A percentile compares a stretch with the other conserved stretches of the same genome.
Evolutionary conservation across 2,329 filamentous ascomycete genomes (phyloP).

Genomic region (Colletotrichum lentis): DNA sequence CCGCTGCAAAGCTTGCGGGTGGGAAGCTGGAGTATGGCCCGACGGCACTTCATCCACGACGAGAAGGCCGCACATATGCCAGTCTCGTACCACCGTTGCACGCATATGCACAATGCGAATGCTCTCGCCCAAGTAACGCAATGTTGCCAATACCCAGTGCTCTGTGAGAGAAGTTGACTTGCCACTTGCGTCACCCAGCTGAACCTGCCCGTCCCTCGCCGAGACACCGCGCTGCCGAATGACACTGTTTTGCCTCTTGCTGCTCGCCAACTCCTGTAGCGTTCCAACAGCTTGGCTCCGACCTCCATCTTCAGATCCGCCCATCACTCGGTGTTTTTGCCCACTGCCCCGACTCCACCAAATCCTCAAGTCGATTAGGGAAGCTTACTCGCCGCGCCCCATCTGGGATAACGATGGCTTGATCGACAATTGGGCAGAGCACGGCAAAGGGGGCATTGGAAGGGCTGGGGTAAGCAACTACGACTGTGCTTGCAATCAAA

Average conservation of each 20-base stretch:
- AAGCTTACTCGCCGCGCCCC: conserved; percentile 10
- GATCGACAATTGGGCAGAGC: conserved; percentile 33
- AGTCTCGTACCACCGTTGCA: conserved; percentile 20
- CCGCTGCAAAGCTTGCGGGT: conserved; percentile 21
- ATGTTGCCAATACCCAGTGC: background rate
- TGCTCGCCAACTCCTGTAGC: background rate
- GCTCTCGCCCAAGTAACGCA: background rate
- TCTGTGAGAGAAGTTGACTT: background rate
- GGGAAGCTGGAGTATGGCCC: conserved; percentile 3
- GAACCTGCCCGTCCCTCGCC: conserved; percentile 17
- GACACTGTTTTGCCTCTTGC: conserved; percentile 10
- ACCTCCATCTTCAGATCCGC: conserved; percentile 22
- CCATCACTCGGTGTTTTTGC: conserved; percentile 15
- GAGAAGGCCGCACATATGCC: conserved; percentile 17
- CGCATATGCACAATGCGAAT: conserved; percentile 31
- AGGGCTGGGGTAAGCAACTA: conserved; percentile 14
- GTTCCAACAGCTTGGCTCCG: conserved; percentile 2
- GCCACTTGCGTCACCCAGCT: conserved; percentile 4
- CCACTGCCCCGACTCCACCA: conserved; percentile 15
- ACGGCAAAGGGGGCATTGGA: conserved; percentile 9
- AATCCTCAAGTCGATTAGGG: conserved; percentile 20
- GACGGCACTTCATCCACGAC: conserved; percentile 26
- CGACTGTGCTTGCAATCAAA: conserved; percentile 27
- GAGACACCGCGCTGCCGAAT: conserved; percentile 15
- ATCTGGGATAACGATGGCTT: conserved; percentile 16